These are phyloP conservation scores for Cercospora canescens DNA, from an alignment of 2,329 filamentous ascomycete genomes.

Conservation along the genomic window DNA sequence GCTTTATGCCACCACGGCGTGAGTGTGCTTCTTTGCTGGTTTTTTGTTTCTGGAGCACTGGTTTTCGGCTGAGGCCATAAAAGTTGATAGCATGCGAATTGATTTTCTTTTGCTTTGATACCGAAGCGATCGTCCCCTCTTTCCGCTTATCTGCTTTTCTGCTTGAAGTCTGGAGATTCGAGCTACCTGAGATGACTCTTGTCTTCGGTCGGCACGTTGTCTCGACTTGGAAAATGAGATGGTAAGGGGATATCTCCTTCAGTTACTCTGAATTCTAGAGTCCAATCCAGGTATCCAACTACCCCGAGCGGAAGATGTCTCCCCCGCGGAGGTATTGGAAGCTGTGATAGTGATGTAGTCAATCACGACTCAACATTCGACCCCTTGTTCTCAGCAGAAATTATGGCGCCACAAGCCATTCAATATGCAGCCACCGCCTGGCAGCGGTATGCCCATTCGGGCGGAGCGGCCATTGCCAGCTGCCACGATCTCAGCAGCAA, in stretches of 20 bases:
- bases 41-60: not conserved
- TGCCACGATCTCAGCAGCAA: not conserved
- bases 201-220: not conserved
- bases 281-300: not conserved
- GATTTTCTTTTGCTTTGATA: not conserved
- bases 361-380: not conserved
- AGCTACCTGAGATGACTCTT: not conserved
- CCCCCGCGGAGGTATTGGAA: too few species aligned
- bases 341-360: not conserved
- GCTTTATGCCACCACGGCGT: not conserved
- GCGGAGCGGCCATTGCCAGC: not conserved
- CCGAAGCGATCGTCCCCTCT: not conserved
- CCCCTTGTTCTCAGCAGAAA: not conserved
- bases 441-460: not conserved
- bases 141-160: too few species aligned
- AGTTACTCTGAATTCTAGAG: not conserved
- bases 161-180: not conserved
- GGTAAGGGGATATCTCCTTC: not conserved
- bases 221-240: not conserved
- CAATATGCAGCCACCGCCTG: not conserved
- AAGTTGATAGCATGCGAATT: not conserved
- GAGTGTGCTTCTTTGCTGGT: not conserved
- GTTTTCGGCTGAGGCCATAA: not conserved
- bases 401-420: not conserved
- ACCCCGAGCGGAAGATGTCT: too few species aligned